phyloP scores from a whole-genome alignment of 371 early-diverging fungal genomes.

The Zychaea mexicana region DNA sequence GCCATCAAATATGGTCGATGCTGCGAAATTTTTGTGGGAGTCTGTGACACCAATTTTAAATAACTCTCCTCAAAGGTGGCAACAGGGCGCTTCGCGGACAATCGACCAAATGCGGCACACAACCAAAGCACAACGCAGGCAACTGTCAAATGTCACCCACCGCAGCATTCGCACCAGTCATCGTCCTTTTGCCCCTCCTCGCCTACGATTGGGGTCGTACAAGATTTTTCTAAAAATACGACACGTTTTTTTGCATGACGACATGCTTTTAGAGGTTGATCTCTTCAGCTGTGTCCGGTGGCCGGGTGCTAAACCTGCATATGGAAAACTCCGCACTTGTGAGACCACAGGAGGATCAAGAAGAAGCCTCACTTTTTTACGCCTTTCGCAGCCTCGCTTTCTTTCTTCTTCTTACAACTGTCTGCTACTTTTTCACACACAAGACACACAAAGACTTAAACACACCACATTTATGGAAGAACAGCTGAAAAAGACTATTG shows the following conservation, averaged over 20 bases:
- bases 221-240: not conserved
- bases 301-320: not conserved
- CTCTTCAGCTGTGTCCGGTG: not conserved
- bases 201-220: no score
- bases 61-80: no score
- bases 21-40: no score
- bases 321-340: not conserved
- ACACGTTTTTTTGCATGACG: not conserved
- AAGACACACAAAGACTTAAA: not conserved
- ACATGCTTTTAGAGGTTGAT: not conserved
- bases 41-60: no score
- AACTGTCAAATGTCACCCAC: no score
- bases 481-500: constrained; percentile 23
- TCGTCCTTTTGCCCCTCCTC: no score
- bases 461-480: constrained; percentile 5
- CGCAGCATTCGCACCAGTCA: no score
- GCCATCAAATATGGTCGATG: no score
- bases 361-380: not conserved
- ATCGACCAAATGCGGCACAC: no score
- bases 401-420: constrained; percentile 6
- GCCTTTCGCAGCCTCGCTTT: not conserved
- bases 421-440: constrained; percentile 2
- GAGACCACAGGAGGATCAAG: not conserved
- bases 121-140: no score
- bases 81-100: no score